Percentiles rank a stretch among this genome's conserved stretches.
phyloP scores from a whole-genome alignment of 2,329 filamentous ascomycete species.

The Paracamarosporium sp. region DNA sequence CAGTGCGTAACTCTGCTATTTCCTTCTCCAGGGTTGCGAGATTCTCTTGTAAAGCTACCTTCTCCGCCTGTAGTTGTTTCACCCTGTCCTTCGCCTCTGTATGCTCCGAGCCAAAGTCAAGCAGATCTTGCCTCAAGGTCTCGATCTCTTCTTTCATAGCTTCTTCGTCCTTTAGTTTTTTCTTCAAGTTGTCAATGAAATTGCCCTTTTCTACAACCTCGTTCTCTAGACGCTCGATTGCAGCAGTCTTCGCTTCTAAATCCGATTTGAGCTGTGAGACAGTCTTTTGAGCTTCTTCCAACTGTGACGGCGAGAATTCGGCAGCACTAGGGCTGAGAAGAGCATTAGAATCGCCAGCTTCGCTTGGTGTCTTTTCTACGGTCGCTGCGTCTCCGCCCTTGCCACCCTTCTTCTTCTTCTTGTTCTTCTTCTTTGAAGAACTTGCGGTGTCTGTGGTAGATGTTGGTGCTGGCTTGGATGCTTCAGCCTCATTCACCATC shows the following conservation, averaged over 20 bases:
- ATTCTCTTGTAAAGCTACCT: slow-evolving; percentile 66
- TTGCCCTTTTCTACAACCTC: slow-evolving; percentile 64
- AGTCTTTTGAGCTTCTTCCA: slow-evolving; percentile 37
- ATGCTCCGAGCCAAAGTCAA: slow-evolving; percentile 81
- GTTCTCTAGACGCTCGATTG: slow-evolving; percentile 39
- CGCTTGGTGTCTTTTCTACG: slow-evolving; percentile 44
- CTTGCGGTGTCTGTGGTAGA: slow-evolving; percentile 17
- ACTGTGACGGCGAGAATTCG: slow-evolving; percentile 51
- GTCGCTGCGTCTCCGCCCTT: slow-evolving; percentile 50
- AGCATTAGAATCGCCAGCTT: slow-evolving; percentile 45
- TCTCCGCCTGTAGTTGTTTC: slow-evolving; percentile 74
- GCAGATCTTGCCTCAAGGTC: slow-evolving; percentile 77
- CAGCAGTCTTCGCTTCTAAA: slow-evolving; percentile 42
- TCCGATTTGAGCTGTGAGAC: slow-evolving; percentile 40
- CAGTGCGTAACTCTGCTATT: slow-evolving; percentile 63
- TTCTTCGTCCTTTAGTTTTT: slow-evolving; percentile 77
- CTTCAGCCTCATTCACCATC: slow-evolving; percentile 16
- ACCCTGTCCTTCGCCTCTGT: slow-evolving; percentile 80
- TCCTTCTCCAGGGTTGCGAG: slow-evolving; percentile 76
- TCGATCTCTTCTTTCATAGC: slow-evolving; percentile 86
- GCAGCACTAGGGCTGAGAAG: slow-evolving; percentile 41
- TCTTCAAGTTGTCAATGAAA: slow-evolving; percentile 74
- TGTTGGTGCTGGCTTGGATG: slow-evolving; percentile 26
- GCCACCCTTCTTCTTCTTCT: slow-evolving; percentile 84
- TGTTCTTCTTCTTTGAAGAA: slow-evolving; percentile 73